phyloP scores from a whole-genome alignment of 169 alveolate species.

The Eimeria brunetti region DNA sequence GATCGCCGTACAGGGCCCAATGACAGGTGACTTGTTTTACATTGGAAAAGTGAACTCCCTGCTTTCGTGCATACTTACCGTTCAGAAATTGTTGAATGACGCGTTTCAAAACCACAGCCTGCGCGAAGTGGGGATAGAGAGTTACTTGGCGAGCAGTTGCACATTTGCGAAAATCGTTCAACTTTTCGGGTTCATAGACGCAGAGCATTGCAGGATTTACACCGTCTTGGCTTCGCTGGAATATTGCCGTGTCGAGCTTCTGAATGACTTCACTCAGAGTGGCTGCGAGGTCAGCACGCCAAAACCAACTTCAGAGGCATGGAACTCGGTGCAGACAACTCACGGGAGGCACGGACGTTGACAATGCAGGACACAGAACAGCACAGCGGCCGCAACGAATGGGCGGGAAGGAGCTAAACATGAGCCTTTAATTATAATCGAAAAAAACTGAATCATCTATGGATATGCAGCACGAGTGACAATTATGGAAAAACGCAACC shows the following conservation, averaged over 20 bases:
- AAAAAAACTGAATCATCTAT: background rate
- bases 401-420: background rate
- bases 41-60: background rate
- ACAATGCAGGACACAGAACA: background rate
- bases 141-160: slow-evolving; percentile 65
- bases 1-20: background rate
- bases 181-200: slow-evolving; percentile 30
- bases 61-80: background rate
- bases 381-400: background rate
- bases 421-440: background rate
- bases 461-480: background rate
- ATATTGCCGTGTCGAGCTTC: slow-evolving; percentile 42
- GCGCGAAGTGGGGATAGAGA: slow-evolving; percentile 36
- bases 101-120: slow-evolving; percentile 44
- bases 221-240: slow-evolving; percentile 47
- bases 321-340: background rate
- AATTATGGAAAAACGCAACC: background rate
- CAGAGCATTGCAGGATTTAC: background rate
- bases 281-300: slow-evolving; percentile 26
- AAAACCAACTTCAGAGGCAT: background rate
- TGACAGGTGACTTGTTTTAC: background rate
- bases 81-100: slow-evolving; percentile 26
- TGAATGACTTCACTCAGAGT: slow-evolving; percentile 53
- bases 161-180: slow-evolving; percentile 48
- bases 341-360: background rate